Evolutionary conservation across 495 filamentous ascomycete species (phyloP).

Genomic region (Lasiosphaeris hirsuta): DNA sequence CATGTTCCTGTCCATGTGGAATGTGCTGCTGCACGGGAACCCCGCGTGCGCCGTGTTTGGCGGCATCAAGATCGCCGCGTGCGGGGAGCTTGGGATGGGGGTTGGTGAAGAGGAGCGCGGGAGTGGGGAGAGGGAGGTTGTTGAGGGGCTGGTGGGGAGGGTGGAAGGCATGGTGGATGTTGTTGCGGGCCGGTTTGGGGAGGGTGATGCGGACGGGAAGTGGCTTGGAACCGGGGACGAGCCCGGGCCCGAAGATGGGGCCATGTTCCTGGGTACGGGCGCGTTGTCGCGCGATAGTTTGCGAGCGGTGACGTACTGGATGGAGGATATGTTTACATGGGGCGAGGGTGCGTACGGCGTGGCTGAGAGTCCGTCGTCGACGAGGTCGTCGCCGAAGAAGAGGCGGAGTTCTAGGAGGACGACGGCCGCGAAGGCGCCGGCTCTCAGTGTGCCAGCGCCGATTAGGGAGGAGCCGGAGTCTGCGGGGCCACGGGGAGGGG

Average conservation of each 20-base stretch:
- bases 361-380: slow-evolving; percentile 63
- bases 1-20: slow-evolving; percentile 76
- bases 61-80: slow-evolving; percentile 84
- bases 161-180: slow-evolving; percentile 73
- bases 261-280: slow-evolving; percentile 77
- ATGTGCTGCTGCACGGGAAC: slow-evolving; percentile 84
- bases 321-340: slow-evolving; percentile 75
- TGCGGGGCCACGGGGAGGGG: background rate
- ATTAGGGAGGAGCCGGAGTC: no score
- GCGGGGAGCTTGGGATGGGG: slow-evolving; percentile 87
- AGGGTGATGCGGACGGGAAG: slow-evolving; percentile 35
- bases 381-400: slow-evolving; percentile 32
- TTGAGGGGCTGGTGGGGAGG: slow-evolving; percentile 77
- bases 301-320: slow-evolving; percentile 69
- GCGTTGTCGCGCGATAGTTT: slow-evolving; percentile 63
- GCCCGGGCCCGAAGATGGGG: slow-evolving; percentile 70
- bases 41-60: slow-evolving; percentile 75
- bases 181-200: slow-evolving; percentile 80
- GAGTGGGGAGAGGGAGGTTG: slow-evolving; percentile 83
- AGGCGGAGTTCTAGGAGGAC: slow-evolving; percentile 3
- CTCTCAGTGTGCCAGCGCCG: no score
- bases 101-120: slow-evolving; percentile 93
- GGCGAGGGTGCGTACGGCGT: slow-evolving; percentile 80
- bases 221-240: slow-evolving; percentile 68
- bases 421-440: background rate